Evolutionary conservation across 345 rosid species (phyloP).

Genomic region (Boechera divaricarpa): DNA sequence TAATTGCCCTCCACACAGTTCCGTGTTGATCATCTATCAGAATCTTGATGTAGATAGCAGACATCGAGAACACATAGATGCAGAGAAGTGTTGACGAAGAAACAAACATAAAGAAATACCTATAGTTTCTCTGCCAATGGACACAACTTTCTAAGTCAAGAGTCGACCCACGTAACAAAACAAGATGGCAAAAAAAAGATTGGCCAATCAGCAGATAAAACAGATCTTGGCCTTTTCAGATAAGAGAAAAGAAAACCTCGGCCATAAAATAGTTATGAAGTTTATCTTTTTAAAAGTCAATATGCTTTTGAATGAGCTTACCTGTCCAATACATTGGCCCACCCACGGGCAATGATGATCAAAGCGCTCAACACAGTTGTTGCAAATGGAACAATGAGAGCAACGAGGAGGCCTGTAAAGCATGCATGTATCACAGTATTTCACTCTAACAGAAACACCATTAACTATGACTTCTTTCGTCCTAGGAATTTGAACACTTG

Average conservation of each 20-base stretch:
- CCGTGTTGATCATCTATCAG: slow-evolving; percentile 74
- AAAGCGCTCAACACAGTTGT: slow-evolving; percentile 89
- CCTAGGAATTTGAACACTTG: slow-evolving; percentile 85
- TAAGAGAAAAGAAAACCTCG: neutral
- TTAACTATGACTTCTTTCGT: slow-evolving; percentile 83
- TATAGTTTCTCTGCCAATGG: slow-evolving; percentile 89
- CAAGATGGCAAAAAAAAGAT: slow-evolving; percentile 3
- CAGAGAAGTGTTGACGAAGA: slow-evolving; percentile 94
- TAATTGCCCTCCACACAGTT: slow-evolving; percentile 92
- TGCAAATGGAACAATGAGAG: slow-evolving; percentile 62
- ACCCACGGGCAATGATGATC: slow-evolving; percentile 99
- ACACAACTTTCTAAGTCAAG: slow-evolving; percentile 24
- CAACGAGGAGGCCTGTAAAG: slow-evolving; percentile 98
- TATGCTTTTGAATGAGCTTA: slow-evolving; percentile 47
- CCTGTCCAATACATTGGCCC: slow-evolving; percentile 98
- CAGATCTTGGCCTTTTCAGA: slow-evolving; percentile 22
- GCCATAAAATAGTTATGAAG: neutral
- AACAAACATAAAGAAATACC: slow-evolving; percentile 95
- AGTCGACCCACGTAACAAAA: slow-evolving; percentile 11
- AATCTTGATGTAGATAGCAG: slow-evolving; percentile 82
- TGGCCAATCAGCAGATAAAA: slow-evolving; percentile 14
- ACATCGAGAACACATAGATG: slow-evolving; percentile 86
- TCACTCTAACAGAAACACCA: slow-evolving; percentile 82
- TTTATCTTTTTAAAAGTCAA: neutral
- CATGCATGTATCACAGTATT: slow-evolving; percentile 98